Base-by-base conservation (phyloP, 345 rosid species). In the Trapa bicornis region DNA sequence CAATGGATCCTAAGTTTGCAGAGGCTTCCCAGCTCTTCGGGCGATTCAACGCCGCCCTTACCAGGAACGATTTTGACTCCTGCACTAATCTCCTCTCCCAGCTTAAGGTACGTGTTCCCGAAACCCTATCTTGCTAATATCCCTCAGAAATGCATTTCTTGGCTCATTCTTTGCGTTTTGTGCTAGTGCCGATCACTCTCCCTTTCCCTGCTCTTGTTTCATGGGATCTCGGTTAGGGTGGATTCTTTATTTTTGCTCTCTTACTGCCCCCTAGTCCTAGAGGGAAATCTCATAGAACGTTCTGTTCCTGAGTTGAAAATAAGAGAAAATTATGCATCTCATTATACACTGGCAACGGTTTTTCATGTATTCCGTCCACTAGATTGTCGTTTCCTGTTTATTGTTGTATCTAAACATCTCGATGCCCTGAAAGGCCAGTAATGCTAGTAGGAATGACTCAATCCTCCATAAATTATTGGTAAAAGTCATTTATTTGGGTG, bases 21-120 rank as follows among this genome's bases (percentile, higher is more conserved):
- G 98, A 95, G 79, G 85, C 84, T 2, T 85, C 88, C 15, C 97
- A 91, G 84, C 85, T 79, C 57, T 91, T 95, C 75, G 89, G 85
- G 78, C 87, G 96, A 61, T 85, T 87, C 79, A 91, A 91, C 71
- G 96, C 99, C 1, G 91, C 96, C 0, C 78, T 82, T 35, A 72
- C 81, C 47, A 82, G 99, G 79, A 88, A 76, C 37, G 98, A 95
- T 69, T 76, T 76, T 80, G 76, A 79, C 73, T 74, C 69, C 61
- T 81, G 89, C 76, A 67, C 75, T 54, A 73, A 56, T 70, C 79
- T 81, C 29, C 87, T 95, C 67, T 86, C 94, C 64, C 84, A 88
- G 67, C 93, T 95, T 74, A 95, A 95, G 97, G 99, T 91, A 47
- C 15, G 33, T 35, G 33, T 35, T 54, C 60, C 60, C 60, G 6